phyloP scores from a whole-genome alignment of 208 protist genomes.

The Crithidia bombi region DNA sequence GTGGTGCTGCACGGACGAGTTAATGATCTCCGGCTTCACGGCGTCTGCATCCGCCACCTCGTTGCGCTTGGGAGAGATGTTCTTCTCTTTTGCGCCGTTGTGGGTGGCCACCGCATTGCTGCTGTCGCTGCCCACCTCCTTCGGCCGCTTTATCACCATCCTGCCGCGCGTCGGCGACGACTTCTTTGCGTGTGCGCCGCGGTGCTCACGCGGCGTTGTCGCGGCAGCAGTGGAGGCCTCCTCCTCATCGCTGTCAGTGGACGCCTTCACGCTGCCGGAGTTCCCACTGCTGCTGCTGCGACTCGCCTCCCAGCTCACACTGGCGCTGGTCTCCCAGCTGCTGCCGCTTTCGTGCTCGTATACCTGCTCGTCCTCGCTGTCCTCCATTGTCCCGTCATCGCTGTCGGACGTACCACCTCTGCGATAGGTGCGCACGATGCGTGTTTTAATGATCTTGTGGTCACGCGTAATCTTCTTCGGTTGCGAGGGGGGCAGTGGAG shows the following conservation, averaged over 20 bases:
- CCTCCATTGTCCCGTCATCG: background rate
- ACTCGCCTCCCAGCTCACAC: slow-evolving; percentile 7
- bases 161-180: background rate
- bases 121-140: background rate
- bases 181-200: background rate
- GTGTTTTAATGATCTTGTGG: slow-evolving; percentile 27
- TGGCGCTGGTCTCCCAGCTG: slow-evolving; percentile 27
- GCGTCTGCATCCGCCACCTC: slow-evolving; percentile 21
- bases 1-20: slow-evolving; percentile 14
- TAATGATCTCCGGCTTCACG: background rate
- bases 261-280: background rate
- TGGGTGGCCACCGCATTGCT: no score
- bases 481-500: slow-evolving; percentile 5
- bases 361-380: slow-evolving; percentile 2
- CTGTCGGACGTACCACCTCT: slow-evolving; percentile 33
- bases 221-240: background rate
- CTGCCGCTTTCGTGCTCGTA: slow-evolving; percentile 13
- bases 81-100: no score
- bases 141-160: background rate
- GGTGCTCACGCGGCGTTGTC: background rate
- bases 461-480: slow-evolving; percentile 20
- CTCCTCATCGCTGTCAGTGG: background rate
- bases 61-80: background rate
- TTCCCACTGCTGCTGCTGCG: background rate
- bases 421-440: slow-evolving; percentile 37